These are phyloP conservation scores for Psilocybe cyanescens DNA, from an alignment of 768 basidiomycete species.

Conservation along the genomic window DNA sequence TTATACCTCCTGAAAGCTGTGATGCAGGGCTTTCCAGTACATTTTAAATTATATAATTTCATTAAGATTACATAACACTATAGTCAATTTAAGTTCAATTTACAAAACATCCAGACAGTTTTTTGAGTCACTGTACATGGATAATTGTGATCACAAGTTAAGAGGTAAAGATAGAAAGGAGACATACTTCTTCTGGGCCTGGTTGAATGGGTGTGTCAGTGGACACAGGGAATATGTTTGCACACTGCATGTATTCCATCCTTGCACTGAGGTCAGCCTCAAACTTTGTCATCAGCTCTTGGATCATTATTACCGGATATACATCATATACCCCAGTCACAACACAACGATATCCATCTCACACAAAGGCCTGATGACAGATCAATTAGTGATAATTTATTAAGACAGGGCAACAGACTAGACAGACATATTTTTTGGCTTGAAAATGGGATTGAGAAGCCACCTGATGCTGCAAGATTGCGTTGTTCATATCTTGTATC, in stretches of 20 bases:
- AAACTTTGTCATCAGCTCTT: constrained; percentile 16
- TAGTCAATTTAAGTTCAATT: no score
- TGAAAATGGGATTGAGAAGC: constrained; percentile 19
- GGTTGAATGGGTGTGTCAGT: constrained; percentile 20
- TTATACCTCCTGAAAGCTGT: no score
- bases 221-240: constrained; percentile 34
- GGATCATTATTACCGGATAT: background rate
- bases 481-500: constrained; percentile 24
- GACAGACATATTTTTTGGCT: constrained; percentile 17
- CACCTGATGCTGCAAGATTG: constrained; percentile 13
- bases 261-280: background rate
- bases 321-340: constrained; percentile 30
- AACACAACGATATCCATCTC: constrained; percentile 38
- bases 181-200: constrained; percentile 22
- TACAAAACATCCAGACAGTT: no score
- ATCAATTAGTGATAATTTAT: background rate
- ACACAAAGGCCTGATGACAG: constrained; percentile 33
- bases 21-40: no score
- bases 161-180: background rate
- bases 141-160: constrained; percentile 7
- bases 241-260: constrained; percentile 18
- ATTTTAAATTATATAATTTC: no score
- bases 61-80: no score
- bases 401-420: background rate
- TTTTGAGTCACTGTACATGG: no score